phyloP scores from a whole-genome alignment of 2,329 filamentous ascomycete species.

The Pyrenophora teres region DNA sequence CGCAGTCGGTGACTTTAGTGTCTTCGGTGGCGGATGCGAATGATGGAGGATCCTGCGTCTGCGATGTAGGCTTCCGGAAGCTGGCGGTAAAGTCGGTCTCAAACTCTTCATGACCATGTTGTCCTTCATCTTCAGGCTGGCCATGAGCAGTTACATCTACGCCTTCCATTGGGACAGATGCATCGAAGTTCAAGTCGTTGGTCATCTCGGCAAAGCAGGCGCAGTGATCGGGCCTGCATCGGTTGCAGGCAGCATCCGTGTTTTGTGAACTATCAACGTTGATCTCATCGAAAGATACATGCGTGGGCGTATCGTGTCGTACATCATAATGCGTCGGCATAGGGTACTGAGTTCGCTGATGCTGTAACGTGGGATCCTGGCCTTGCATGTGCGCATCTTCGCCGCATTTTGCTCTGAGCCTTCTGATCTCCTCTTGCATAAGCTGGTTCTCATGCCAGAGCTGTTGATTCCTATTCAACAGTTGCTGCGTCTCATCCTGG shows the following conservation, averaged over 20 bases:
- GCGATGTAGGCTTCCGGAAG: conserved; percentile 11
- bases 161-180: conserved; percentile 19
- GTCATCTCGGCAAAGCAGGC: conserved; percentile 40
- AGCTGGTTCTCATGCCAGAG: not conserved
- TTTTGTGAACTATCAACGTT: conserved; percentile 17
- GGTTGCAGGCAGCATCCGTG: conserved; percentile 28
- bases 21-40: conserved; percentile 25
- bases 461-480: not conserved
- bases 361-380: no score
- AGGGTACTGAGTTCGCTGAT: no score
- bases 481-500: not conserved
- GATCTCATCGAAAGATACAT: not conserved
- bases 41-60: conserved; percentile 19
- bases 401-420: no score
- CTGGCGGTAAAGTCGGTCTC: conserved; percentile 45
- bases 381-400: no score
- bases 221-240: conserved; percentile 40
- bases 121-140: conserved; percentile 6
- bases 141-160: conserved; percentile 24
- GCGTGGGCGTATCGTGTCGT: conserved; percentile 1
- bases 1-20: conserved; percentile 31
- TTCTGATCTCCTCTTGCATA: not conserved
- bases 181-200: conserved; percentile 23
- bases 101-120: conserved; percentile 6
- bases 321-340: not conserved